Percentiles rank a stretch among this genome's conserved stretches.
Evolutionary conservation across 1,139 yeast species (phyloP).

Genomic region (Geotrichum reessii): DNA sequence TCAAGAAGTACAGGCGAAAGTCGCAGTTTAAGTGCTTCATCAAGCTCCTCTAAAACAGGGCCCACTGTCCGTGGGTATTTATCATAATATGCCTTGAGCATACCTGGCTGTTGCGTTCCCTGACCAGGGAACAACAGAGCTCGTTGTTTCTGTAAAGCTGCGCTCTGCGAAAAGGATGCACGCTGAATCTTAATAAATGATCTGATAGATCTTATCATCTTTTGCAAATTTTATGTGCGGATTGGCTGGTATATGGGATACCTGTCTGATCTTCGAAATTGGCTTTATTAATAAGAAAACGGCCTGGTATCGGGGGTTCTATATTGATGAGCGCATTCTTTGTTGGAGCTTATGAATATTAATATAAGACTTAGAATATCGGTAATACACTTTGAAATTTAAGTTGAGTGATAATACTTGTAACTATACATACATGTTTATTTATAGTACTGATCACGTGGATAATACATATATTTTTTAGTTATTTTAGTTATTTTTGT

Average conservation of each 20-base stretch:
- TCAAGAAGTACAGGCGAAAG: constrained; percentile 28
- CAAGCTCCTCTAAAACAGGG: constrained; percentile 33
- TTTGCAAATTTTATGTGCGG: neutral
- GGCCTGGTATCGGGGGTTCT: too few relatives aligned
- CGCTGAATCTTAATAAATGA: neutral
- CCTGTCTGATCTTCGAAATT: too few relatives aligned
- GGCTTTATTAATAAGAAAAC: too few relatives aligned
- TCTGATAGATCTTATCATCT: neutral
- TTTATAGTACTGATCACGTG: neutral
- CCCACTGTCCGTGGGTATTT: constrained; percentile 25
- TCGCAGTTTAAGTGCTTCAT: constrained; percentile 30
- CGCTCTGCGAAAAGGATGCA: neutral
- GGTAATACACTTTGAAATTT: too few relatives aligned
- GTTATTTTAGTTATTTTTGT: neutral
- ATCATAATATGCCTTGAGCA: constrained; percentile 30
- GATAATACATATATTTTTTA: constrained; percentile 1
- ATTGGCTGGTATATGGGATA: too few relatives aligned
- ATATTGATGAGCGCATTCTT: too few relatives aligned
- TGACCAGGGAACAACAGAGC: constrained; percentile 37
- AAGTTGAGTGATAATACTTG: neutral
- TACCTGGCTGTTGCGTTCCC: constrained; percentile 38
- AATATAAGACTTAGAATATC: too few relatives aligned
- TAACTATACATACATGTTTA: neutral
- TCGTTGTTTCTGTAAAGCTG: constrained; percentile 1
- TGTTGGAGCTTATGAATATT: neutral